Evolutionary conservation across 345 rosid genomes (phyloP).

Genomic region (Ailanthus altissimus): DNA sequence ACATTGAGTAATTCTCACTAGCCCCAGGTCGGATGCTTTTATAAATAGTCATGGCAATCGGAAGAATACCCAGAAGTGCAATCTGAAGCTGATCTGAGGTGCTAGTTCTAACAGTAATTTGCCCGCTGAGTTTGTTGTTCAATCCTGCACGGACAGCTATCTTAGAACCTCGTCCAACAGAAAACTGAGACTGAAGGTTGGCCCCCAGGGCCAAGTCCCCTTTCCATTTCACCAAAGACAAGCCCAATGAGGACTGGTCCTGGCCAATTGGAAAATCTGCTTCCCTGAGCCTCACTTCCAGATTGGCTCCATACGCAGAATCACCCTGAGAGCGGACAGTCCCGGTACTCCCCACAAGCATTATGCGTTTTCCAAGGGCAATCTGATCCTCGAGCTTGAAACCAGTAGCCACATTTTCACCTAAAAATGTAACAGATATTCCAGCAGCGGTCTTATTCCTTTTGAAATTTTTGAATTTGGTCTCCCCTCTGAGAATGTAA

Average conservation of each 20-base stretch:
- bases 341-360: constrained; percentile 86
- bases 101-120: constrained; percentile 73
- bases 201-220: constrained; percentile 94
- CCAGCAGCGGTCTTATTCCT: constrained; percentile 80
- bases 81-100: constrained; percentile 95
- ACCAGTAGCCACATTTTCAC: constrained; percentile 83
- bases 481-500: constrained; percentile 78
- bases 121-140: constrained; percentile 93
- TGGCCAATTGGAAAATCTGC: constrained; percentile 91
- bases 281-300: constrained; percentile 78
- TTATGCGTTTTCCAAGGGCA: constrained; percentile 68
- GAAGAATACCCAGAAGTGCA: constrained; percentile 73
- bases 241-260: constrained; percentile 80
- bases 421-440: constrained; percentile 74
- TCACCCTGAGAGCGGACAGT: constrained; percentile 75
- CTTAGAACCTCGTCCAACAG: constrained; percentile 73
- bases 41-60: constrained; percentile 68
- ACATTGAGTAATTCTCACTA: constrained; percentile 63
- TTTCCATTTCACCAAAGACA: constrained; percentile 92
- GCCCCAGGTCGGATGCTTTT: constrained; percentile 66
- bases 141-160: constrained; percentile 85
- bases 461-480: constrained; percentile 72
- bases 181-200: constrained; percentile 83
- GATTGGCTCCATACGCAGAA: constrained; percentile 85
- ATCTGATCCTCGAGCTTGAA: constrained; percentile 88